Evolutionary conservation across 495 filamentous ascomycete genomes (phyloP), one percentile per base, ranked within the genome.

Genomic region (Apodospora peruviana): DNA sequence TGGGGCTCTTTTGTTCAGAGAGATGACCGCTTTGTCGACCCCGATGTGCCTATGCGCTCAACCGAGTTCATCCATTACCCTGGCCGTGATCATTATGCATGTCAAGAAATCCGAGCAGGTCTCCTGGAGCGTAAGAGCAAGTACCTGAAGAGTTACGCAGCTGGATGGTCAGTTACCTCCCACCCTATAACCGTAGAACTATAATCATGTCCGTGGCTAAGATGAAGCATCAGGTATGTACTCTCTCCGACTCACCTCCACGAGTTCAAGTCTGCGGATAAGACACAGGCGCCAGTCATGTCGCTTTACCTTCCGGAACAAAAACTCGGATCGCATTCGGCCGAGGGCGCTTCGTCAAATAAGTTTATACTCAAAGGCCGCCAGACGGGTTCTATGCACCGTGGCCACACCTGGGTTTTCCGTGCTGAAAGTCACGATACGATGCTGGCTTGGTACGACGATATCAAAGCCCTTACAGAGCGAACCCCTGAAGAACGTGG

Each of bases 121-220:
- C 84, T 95, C 71, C 74, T 98, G 45, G 93, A 98, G 72, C 85
- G 93, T 40, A 98, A 96, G 80, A 94, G 87, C 77, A 98, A 97
- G 62, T 98, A 97, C 65, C 73, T 98, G 36, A 98, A 97, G 78
- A 96, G 90, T 61, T 98, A 96, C 65, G 91, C 91, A 2, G 86
- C 91, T 20, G 93, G 93, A 67, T 98, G 93, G 93, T 94, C 75
- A 68, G 83, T 70, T 32, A 32, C 7, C 27, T 32, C 27, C 27
- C 27, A 32, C 27, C 24, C 25, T 17, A 20, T 43, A 42, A 47
- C 44, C 47, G 46, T 41, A 3, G 25, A 18, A 7, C 7, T 22
- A 9, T 24, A 11, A 27, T n/a, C 23, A 20, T 32, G 12, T 32
- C 19, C 17, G 16, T 14, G 18, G 39, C 39, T 18, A 44, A 44